phyloP scores from a whole-genome alignment of 208 protist species.

The Vickermania spadyakhi region DNA sequence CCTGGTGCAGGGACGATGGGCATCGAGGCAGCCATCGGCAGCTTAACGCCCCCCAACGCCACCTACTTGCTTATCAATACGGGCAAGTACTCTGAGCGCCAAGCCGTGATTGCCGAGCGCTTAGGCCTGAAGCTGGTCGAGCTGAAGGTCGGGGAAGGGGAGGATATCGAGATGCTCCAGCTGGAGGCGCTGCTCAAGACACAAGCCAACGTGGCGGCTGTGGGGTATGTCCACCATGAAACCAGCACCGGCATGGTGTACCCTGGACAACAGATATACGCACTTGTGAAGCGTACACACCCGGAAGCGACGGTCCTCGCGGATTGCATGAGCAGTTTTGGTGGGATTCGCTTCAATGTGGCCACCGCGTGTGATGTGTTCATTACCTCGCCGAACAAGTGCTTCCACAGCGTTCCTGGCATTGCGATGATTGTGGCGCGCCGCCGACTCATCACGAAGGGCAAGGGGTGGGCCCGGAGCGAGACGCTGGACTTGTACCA shows the following conservation, averaged over 20 bases:
- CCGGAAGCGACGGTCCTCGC: conserved; percentile 66
- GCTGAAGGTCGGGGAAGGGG: conserved; percentile 46
- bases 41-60: conserved; percentile 42
- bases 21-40: conserved; percentile 69
- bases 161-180: conserved; percentile 37
- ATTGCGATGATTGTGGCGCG: conserved; percentile 60
- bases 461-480: conserved; percentile 44
- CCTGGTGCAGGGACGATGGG: conserved; percentile 79
- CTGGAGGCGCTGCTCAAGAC: conserved; percentile 30
- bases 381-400: conserved; percentile 81
- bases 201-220: conserved; percentile 55
- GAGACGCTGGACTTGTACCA: conserved; percentile 59
- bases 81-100: conserved; percentile 81
- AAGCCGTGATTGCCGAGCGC: conserved; percentile 43
- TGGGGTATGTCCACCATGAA: conserved; percentile 83
- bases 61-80: conserved; percentile 78
- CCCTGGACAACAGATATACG: conserved; percentile 50
- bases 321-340: conserved; percentile 84
- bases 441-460: conserved; percentile 22
- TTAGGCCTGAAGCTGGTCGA: conserved; percentile 37
- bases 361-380: conserved; percentile 59
- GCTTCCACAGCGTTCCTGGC: conserved; percentile 83
- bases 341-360: conserved; percentile 46
- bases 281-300: conserved; percentile 26
- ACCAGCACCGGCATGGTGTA: conserved; percentile 88